Evolutionary conservation across 2,329 filamentous ascomycete species (phyloP).

Genomic region (Simplicillium aogashimaense): DNA sequence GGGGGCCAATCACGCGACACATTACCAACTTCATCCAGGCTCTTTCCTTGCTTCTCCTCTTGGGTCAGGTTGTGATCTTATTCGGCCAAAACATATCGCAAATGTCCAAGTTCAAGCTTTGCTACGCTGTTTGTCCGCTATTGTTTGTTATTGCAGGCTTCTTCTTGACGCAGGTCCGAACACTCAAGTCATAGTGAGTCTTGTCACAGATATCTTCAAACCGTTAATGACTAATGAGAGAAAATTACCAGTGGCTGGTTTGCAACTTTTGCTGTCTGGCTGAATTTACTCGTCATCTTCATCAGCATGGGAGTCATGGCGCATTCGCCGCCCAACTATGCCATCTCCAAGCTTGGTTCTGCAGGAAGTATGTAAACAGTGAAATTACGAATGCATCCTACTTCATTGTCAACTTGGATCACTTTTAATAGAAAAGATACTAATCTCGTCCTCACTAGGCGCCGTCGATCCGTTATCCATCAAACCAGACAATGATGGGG

Average conservation of each 20-base stretch:
- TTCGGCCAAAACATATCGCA: slow-evolving; percentile 46
- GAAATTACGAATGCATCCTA: neutral
- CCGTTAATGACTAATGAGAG: neutral
- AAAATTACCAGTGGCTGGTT: slow-evolving; percentile 30
- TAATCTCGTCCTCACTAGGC: neutral
- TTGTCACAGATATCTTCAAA: neutral
- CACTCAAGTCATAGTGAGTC: slow-evolving; percentile 32
- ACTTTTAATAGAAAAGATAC: neutral
- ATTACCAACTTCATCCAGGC: slow-evolving; percentile 37
- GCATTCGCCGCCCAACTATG: slow-evolving; percentile 38
- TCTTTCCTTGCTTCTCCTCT: slow-evolving; percentile 37
- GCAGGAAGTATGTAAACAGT: slow-evolving; percentile 10
- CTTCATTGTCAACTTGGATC: too few relatives aligned
- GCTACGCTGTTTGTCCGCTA: slow-evolving; percentile 41
- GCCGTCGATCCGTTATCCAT: slow-evolving; percentile 16
- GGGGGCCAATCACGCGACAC: slow-evolving; percentile 32
- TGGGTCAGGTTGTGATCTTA: slow-evolving; percentile 39
- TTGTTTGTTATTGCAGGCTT: slow-evolving; percentile 41
- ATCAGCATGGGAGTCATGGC: slow-evolving; percentile 44
- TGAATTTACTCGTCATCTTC: slow-evolving; percentile 44
- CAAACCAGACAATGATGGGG: slow-evolving; percentile 16
- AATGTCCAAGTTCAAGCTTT: slow-evolving; percentile 36
- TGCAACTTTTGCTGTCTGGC: slow-evolving; percentile 44
- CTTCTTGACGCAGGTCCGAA: slow-evolving; percentile 44
- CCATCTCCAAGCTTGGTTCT: slow-evolving; percentile 15